These are phyloP conservation scores for Aureobasidium leucospermi DNA, from an alignment of 2,329 filamentous ascomycete species.

Conservation along the genomic window DNA sequence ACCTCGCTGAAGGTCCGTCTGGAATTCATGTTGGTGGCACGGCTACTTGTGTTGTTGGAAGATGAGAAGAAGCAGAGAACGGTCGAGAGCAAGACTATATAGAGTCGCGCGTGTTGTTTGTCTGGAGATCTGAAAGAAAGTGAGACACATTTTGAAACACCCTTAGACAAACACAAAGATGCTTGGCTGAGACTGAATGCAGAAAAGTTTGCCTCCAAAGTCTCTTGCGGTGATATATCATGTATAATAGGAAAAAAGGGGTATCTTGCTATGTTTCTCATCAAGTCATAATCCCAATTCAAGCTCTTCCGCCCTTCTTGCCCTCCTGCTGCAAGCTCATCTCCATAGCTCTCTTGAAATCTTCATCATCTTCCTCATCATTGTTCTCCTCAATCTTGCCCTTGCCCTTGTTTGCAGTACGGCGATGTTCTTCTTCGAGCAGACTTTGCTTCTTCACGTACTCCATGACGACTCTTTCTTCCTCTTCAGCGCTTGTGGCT, in stretches of 20 bases:
- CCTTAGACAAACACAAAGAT: too few species aligned
- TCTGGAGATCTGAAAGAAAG: too few species aligned
- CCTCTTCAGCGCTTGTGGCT: conserved; percentile 36
- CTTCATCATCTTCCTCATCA: conserved; percentile 34
- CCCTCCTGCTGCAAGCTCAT: conserved; percentile 42
- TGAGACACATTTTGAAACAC: too few species aligned
- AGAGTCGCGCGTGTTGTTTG: too few species aligned
- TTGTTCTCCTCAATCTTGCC: conserved; percentile 21
- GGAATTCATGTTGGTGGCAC: too few species aligned
- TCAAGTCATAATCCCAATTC: neutral
- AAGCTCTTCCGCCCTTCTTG: conserved; percentile 12
- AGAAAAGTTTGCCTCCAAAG: too few species aligned
- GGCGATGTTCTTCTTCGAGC: conserved; percentile 54
- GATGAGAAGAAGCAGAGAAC: too few species aligned
- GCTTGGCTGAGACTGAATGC: too few species aligned
- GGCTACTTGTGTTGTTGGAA: too few species aligned
- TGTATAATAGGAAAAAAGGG: neutral
- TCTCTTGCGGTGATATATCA: neutral
- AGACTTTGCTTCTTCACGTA: conserved; percentile 72
- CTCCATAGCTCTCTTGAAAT: conserved; percentile 49
- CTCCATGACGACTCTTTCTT: conserved; percentile 68
- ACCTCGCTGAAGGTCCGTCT: too few species aligned
- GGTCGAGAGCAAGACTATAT: too few species aligned
- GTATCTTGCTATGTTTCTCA: conserved; percentile 6
- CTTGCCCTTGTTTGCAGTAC: conserved; percentile 26